Evolutionary conservation across 306 rosid genomes (phyloP).

Genomic region (Lathyrus sativus): DNA sequence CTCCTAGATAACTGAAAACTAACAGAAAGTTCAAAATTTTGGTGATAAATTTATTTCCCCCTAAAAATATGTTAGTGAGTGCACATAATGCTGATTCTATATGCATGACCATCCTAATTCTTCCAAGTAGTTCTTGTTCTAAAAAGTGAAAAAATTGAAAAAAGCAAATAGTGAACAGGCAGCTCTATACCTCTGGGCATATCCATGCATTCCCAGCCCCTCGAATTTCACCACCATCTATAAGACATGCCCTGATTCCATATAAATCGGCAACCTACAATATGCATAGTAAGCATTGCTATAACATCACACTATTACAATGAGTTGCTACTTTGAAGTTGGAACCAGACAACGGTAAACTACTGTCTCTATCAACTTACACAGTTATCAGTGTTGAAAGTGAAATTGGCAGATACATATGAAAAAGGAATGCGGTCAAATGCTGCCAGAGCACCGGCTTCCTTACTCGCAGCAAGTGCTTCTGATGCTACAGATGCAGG

Average conservation of each 20-base stretch:
- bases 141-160: neutral
- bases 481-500: slow-evolving; percentile 78
- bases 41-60: slow-evolving; percentile 2
- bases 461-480: slow-evolving; percentile 75
- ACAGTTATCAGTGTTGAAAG: slow-evolving; percentile 89
- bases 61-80: slow-evolving; percentile 11
- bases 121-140: slow-evolving; percentile 26
- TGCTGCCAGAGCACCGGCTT: slow-evolving; percentile 90
- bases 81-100: slow-evolving; percentile 24
- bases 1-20: slow-evolving; percentile 12
- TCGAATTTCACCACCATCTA: slow-evolving; percentile 98
- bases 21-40: neutral
- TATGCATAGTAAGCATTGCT: slow-evolving; percentile 35
- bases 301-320: slow-evolving; percentile 23
- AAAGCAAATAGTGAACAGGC: slow-evolving; percentile 6
- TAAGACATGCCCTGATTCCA: slow-evolving; percentile 94
- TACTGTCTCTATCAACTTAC: slow-evolving; percentile 55
- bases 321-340: neutral
- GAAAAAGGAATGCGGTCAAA: slow-evolving; percentile 91
- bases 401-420: slow-evolving; percentile 91
- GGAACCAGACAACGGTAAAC: slow-evolving; percentile 16
- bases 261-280: slow-evolving; percentile 89
- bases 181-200: slow-evolving; percentile 81
- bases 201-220: slow-evolving; percentile 99
- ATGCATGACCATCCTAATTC: slow-evolving; percentile 27